Evolutionary conservation across 352 stramenopile species (phyloP), one percentile per base, ranked within the genome.

Genomic region (Proteromonas lacertae): DNA sequence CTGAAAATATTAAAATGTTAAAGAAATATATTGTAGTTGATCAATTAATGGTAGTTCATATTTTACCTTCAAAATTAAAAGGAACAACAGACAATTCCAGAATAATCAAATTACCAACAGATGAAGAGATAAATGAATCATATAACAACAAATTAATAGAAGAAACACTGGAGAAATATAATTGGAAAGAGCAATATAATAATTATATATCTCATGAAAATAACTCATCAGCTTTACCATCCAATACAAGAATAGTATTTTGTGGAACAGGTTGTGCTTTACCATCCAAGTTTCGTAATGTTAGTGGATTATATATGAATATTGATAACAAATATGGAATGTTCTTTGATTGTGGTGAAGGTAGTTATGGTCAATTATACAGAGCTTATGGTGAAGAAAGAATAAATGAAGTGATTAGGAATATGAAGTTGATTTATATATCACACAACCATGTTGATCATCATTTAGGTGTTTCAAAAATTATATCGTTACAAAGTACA

Each of bases 251-350:
- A 5, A 16, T 34, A 9, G 10, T 18, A 22, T 93, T 95, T 42
- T 62, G 92, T 0, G 83, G 83, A 17, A 96, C 83, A 0, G 81
- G 81, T 0, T 90, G 72, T 17, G 83, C 83, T 19, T 71, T 93
- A 19, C 83, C 83, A 25, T 93, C 76, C 42, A 95, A 94, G 53
- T 90, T 93, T 48, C 68, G 83, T 38, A 94, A 94, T 56, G 81
- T 94, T 24, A 90, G 68, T 1, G 73, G 73, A 25, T 93, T 90
- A 44, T 80, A 82, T 43, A 29, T 92, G 12, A 51, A 67, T 45
- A 38, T 84, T 4, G 50, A 46, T 9, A 61, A 9, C 48, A 56
- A 16, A 51, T 51, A 19, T 59, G 48, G 43, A 51, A 39, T 18
- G 50, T 45, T 18, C 38, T 43, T 22, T 36, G 32, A n/a, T 13